Conservation (phyloP, 2,329 filamentous ascomycete species). For the Colletotrichum coccodes region DNA sequence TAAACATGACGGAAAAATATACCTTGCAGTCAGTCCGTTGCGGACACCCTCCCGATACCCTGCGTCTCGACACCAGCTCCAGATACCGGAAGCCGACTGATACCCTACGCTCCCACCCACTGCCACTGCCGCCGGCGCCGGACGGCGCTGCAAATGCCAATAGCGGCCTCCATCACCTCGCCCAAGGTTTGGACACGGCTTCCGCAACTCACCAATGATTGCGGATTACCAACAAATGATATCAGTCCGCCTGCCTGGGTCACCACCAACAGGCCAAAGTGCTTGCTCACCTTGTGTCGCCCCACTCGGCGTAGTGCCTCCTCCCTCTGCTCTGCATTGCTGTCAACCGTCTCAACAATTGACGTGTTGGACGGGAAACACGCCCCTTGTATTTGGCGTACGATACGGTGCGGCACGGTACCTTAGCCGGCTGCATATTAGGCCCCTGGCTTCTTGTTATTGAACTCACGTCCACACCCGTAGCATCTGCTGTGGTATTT, state of each 20-base stretch:
- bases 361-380: background rate
- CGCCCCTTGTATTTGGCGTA: background rate
- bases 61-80: background rate
- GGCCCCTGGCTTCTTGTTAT: background rate
- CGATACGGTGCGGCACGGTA: background rate
- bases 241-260: background rate
- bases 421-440: background rate
- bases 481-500: background rate
- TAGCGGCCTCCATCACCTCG: background rate
- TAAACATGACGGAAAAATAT: background rate
- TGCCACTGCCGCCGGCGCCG: background rate
- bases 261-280: background rate
- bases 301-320: background rate
- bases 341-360: background rate
- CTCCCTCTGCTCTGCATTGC: background rate
- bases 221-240: background rate
- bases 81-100: constrained; percentile 18
- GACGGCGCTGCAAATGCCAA: background rate
- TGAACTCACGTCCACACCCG: background rate
- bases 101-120: constrained; percentile 8
- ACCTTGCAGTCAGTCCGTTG: background rate
- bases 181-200: background rate
- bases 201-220: background rate
- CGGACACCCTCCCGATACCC: background rate
- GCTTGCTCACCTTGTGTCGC: background rate